These are phyloP conservation scores for Suillus plorans DNA, from an alignment of 768 basidiomycete species.

Conservation along the genomic window DNA sequence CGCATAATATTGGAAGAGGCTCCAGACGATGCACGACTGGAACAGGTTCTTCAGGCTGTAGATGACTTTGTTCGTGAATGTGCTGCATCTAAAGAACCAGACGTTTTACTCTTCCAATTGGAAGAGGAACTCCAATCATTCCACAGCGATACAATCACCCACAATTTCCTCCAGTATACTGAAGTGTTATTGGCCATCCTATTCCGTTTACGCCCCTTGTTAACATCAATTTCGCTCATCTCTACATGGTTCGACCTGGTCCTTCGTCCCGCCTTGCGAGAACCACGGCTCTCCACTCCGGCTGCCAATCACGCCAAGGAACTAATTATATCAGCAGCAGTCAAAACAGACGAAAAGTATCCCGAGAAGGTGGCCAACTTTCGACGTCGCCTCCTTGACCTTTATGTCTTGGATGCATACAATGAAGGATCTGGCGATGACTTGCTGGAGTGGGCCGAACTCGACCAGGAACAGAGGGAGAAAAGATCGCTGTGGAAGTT, in stretches of 20 bases:
- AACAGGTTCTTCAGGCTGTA: slow-evolving; percentile 47
- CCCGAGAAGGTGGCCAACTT: slow-evolving; percentile 62
- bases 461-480: slow-evolving; percentile 62
- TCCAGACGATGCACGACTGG: slow-evolving; percentile 48
- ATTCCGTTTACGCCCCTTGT: slow-evolving; percentile 57
- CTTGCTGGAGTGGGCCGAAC: slow-evolving; percentile 69
- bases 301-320: slow-evolving; percentile 70
- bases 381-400: slow-evolving; percentile 65
- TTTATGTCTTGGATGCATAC: slow-evolving; percentile 75
- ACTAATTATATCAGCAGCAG: slow-evolving; percentile 62
- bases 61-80: slow-evolving; percentile 58
- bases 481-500: slow-evolving; percentile 67
- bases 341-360: slow-evolving; percentile 42
- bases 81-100: slow-evolving; percentile 45
- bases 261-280: slow-evolving; percentile 73
- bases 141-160: slow-evolving; percentile 63
- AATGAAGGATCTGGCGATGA: slow-evolving; percentile 76
- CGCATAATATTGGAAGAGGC: slow-evolving; percentile 56
- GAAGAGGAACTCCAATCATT: slow-evolving; percentile 69
- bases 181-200: slow-evolving; percentile 70
- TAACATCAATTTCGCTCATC: slow-evolving; percentile 66
- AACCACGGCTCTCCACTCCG: slow-evolving; percentile 61
- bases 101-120: slow-evolving; percentile 44
- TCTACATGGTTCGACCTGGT: slow-evolving; percentile 82
- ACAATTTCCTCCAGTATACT: slow-evolving; percentile 57